Conservation (phyloP, 2,329 filamentous ascomycete species). For the Fusarium sororula region DNA sequence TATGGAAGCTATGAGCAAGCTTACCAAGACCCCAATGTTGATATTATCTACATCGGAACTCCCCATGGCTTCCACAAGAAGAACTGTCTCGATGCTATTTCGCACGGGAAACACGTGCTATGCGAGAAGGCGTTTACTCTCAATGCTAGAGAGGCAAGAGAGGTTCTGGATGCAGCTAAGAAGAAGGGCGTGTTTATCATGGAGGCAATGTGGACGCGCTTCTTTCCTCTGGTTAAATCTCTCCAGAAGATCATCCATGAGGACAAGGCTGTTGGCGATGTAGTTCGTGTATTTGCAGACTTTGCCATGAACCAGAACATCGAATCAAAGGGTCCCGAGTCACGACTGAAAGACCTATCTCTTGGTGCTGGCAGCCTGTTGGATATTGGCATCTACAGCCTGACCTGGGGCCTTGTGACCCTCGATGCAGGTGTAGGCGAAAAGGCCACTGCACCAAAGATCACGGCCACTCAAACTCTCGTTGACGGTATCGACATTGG, state of each 20-base stretch:
- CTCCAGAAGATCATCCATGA: slow-evolving; percentile 50
- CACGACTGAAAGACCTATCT: slow-evolving; percentile 48
- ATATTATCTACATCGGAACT: slow-evolving; percentile 57
- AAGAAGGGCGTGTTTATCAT: slow-evolving; percentile 54
- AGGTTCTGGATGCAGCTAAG: slow-evolving; percentile 52
- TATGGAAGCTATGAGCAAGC: slow-evolving; percentile 53
- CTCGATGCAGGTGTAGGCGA: slow-evolving; percentile 45
- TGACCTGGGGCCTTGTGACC: slow-evolving; percentile 52
- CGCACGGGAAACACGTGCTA: slow-evolving; percentile 53
- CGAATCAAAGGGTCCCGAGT: slow-evolving; percentile 41
- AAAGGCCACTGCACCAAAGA: slow-evolving; percentile 45
- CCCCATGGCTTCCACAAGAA: slow-evolving; percentile 56
- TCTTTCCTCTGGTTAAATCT: slow-evolving; percentile 50
- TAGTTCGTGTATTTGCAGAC: slow-evolving; percentile 52
- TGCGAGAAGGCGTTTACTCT: slow-evolving; percentile 58
- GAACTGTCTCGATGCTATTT: slow-evolving; percentile 55
- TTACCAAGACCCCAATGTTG: slow-evolving; percentile 53
- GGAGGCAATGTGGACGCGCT: slow-evolving; percentile 58
- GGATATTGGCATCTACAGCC: slow-evolving; percentile 55
- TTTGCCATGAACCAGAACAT: slow-evolving; percentile 52
- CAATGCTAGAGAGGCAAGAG: slow-evolving; percentile 50
- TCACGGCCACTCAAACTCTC: slow-evolving; percentile 49
- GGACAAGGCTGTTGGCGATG: slow-evolving; percentile 51
- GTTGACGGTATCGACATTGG: slow-evolving; percentile 47
- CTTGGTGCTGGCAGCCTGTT: slow-evolving; percentile 55